Evolutionary conservation across 495 filamentous ascomycete species (phyloP).

Genomic region (Aspergillus bridgeri): DNA sequence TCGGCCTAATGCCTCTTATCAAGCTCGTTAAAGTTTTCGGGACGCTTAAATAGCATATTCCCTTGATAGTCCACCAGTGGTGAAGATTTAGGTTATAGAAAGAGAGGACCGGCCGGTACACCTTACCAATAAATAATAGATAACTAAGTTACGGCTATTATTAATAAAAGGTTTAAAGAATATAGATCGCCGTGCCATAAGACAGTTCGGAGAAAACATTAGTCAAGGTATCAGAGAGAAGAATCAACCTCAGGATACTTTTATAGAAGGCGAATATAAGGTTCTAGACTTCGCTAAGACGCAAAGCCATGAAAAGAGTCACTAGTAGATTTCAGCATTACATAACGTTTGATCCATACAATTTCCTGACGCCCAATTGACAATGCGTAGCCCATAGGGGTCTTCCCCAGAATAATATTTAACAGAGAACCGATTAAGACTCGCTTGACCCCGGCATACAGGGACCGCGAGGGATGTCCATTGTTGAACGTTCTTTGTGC

Average conservation of each 20-base stretch:
- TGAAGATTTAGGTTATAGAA: conserved; percentile 26
- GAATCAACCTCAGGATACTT: conserved; percentile 22
- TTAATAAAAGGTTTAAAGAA: conserved; percentile 37
- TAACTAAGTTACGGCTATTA: conserved; percentile 21
- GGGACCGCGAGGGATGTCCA: conserved; percentile 32
- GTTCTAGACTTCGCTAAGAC: conserved; percentile 16
- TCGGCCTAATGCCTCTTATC: conserved; percentile 20
- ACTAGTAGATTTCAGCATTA: conserved; percentile 15
- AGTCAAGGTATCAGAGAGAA: conserved; percentile 24
- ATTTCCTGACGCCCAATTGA: conserved; percentile 27
- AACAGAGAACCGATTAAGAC: conserved; percentile 2
- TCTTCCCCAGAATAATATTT: conserved; percentile 20
- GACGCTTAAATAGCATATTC: conserved; percentile 21
- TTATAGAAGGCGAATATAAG: conserved; percentile 20
- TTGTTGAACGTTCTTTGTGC: conserved; percentile 25
- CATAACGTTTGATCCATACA: conserved; percentile 26
- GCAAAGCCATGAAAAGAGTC: conserved; percentile 16
- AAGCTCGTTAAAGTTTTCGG: conserved; percentile 24
- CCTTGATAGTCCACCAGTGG: conserved; percentile 31
- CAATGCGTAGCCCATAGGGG: conserved; percentile 17
- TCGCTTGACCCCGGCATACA: conserved; percentile 19
- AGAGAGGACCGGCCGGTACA: conserved; percentile 27
- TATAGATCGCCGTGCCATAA: conserved; percentile 40
- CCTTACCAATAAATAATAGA: conserved; percentile 37
- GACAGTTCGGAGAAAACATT: conserved; percentile 15